Percentiles rank a stretch among this genome's conserved stretches.
Evolutionary conservation across 768 basidiomycete genomes (phyloP).

Genomic region (Baorangia bicolor): DNA sequence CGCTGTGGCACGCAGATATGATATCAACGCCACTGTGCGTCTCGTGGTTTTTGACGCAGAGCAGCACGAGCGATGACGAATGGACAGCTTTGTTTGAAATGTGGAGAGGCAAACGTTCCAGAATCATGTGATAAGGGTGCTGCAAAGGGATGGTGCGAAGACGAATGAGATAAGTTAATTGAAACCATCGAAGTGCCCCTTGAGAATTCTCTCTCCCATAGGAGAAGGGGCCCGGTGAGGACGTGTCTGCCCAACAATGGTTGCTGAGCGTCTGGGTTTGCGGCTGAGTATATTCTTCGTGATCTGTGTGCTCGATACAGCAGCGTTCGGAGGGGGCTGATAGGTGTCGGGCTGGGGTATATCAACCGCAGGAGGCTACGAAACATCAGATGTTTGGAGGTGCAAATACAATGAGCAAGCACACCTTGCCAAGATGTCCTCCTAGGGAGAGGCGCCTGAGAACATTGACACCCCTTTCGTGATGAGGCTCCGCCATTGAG

Average conservation of each 20-base stretch:
- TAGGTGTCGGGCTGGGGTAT: slow-evolving; percentile 33
- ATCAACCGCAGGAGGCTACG: slow-evolving; percentile 13
- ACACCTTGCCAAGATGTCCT: slow-evolving; percentile 55
- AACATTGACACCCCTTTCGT: slow-evolving; percentile 69
- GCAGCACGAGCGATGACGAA: slow-evolving; percentile 1
- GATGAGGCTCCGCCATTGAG: slow-evolving; percentile 45
- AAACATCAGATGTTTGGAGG: neutral
- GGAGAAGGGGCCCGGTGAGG: slow-evolving; percentile 75
- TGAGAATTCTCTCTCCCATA: slow-evolving; percentile 89
- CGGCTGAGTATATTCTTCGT: slow-evolving; percentile 26
- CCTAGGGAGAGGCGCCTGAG: slow-evolving; percentile 76
- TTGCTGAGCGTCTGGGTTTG: slow-evolving; percentile 58
- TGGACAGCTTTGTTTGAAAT: neutral
- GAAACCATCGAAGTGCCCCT: slow-evolving; percentile 90
- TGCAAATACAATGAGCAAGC: slow-evolving; percentile 17
- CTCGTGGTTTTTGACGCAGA: slow-evolving; percentile 2
- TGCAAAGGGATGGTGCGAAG: neutral
- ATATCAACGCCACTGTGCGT: slow-evolving; percentile 11
- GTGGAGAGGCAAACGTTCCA: neutral
- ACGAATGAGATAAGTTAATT: slow-evolving; percentile 44
- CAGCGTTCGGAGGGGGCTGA: slow-evolving; percentile 52
- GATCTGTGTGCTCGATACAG: slow-evolving; percentile 34
- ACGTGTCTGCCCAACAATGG: slow-evolving; percentile 46
- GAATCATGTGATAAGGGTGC: slow-evolving; percentile 5
- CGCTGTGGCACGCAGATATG: slow-evolving; percentile 6